phyloP scores from a whole-genome alignment of 1,284 basidiomycete genomes.

The Puccinia triticina region DNA sequence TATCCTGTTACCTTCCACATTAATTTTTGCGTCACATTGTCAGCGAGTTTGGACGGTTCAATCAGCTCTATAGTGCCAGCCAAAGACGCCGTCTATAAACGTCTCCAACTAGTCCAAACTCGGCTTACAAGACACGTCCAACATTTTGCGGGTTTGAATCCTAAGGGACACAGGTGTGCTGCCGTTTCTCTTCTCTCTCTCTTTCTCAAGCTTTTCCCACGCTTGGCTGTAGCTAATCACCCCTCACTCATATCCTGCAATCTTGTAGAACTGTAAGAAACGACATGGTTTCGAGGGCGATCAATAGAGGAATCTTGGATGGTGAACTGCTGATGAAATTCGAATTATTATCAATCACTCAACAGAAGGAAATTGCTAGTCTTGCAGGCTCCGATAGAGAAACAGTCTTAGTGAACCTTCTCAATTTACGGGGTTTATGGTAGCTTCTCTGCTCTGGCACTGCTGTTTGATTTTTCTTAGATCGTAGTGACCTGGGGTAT shows the following conservation, averaged over 20 bases:
- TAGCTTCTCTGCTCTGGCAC: background rate
- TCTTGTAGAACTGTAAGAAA: slow-evolving; percentile 42
- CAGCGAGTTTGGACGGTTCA: slow-evolving; percentile 47
- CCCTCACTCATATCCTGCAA: background rate
- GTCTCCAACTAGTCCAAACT: slow-evolving; percentile 49
- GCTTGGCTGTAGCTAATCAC: background rate
- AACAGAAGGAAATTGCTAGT: slow-evolving; percentile 35
- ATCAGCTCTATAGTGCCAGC: slow-evolving; percentile 45
- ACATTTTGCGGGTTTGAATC: slow-evolving; percentile 51
- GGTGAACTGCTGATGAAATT: slow-evolving; percentile 38
- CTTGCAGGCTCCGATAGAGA: slow-evolving; percentile 44
- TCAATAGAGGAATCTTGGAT: slow-evolving; percentile 48
- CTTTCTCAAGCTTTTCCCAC: background rate
- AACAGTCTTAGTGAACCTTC: slow-evolving; percentile 42
- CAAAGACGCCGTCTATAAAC: slow-evolving; percentile 47
- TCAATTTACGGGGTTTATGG: slow-evolving; percentile 45
- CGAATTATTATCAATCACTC: slow-evolving; percentile 29
- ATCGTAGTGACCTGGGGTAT: background rate
- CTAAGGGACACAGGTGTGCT: slow-evolving; percentile 36
- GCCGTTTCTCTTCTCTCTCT: background rate
- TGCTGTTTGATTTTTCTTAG: background rate
- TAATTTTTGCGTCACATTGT: background rate
- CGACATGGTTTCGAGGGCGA: slow-evolving; percentile 46
- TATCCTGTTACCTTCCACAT: background rate
- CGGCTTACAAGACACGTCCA: slow-evolving; percentile 42